Conservation (phyloP, 371 early-diverging fungal species). For the Mortierella polycephala region DNA sequence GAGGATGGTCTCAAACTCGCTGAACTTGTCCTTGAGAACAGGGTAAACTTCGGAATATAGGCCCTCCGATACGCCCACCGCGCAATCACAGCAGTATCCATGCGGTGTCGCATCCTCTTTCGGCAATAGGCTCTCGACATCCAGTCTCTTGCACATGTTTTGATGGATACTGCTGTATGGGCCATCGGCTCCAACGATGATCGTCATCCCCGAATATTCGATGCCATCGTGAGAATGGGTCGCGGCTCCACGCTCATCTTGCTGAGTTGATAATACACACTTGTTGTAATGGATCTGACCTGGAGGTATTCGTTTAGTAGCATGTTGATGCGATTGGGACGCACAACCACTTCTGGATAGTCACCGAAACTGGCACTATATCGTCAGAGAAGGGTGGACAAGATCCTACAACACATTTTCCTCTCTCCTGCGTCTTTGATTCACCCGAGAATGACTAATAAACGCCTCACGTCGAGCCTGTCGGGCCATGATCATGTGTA, state of each 20-base stretch:
- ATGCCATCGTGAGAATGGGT: conserved; percentile 14
- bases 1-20: conserved; percentile 15
- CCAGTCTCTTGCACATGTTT: conserved; percentile 12
- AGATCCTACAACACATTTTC: no score
- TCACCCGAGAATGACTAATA: no score
- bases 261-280: conserved; percentile 8
- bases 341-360: no score
- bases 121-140: not conserved
- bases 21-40: conserved; percentile 7
- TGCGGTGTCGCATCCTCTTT: conserved; percentile 6
- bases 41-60: conserved; percentile 16
- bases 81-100: conserved; percentile 10
- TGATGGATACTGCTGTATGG: conserved; percentile 20
- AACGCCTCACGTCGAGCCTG: no score
- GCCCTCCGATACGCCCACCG: conserved; percentile 13
- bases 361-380: no score
- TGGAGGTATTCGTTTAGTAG: conserved; percentile 10
- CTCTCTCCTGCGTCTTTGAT: no score
- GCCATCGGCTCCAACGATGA: conserved; percentile 25
- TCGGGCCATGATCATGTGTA: no score
- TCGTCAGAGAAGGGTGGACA: no score
- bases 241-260: conserved; percentile 11
- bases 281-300: conserved; percentile 9
- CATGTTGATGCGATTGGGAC: not conserved
- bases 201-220: conserved; percentile 2